Evolutionary conservation across 2,329 filamentous ascomycete genomes (phyloP).

Genomic region (Phaeosphaeriaceae sp.): DNA sequence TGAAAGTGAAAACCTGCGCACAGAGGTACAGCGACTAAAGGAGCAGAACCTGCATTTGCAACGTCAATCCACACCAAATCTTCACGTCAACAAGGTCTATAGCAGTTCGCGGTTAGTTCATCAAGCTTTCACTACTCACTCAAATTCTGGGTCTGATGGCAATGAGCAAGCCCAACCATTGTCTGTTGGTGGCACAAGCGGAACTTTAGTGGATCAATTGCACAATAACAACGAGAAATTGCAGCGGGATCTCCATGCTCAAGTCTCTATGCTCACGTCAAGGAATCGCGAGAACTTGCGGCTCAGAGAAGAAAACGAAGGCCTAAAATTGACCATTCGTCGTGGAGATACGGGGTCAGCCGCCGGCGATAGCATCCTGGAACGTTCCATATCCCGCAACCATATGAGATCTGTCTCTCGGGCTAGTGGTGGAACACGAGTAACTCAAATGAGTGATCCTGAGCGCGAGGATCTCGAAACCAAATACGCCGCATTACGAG

Average conservation of each 20-base stretch:
- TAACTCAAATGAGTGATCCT: conserved; percentile 71
- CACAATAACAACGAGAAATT: conserved; percentile 92
- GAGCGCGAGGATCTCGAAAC: conserved; percentile 80
- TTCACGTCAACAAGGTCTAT: conserved; percentile 45
- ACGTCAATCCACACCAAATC: conserved; percentile 45
- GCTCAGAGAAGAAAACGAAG: conserved; percentile 95
- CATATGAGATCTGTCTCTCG: conserved; percentile 77
- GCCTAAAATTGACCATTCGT: conserved; percentile 86
- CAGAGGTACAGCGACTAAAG: conserved; percentile 77
- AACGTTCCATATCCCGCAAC: conserved; percentile 89
- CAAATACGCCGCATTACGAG: conserved; percentile 80
- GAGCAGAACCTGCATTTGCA: conserved; percentile 48
- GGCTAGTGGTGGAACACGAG: conserved; percentile 63
- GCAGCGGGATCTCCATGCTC: conserved; percentile 88
- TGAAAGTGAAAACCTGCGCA: conserved; percentile 81
- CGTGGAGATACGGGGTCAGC: conserved; percentile 67
- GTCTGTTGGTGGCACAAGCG: conserved; percentile 56
- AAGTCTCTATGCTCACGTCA: conserved; percentile 97
- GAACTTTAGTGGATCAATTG: conserved; percentile 82
- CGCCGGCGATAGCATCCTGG: conserved; percentile 86
- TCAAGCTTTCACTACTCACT: conserved; percentile 44
- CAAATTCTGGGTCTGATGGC: conserved; percentile 50
- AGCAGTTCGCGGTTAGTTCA: conserved; percentile 50
- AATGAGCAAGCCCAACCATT: conserved; percentile 37
- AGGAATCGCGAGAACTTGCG: conserved; percentile 94